These are phyloP conservation scores for Stropharia rugosoannulata DNA, from an alignment of 768 basidiomycete genomes.

Conservation along the genomic window DNA sequence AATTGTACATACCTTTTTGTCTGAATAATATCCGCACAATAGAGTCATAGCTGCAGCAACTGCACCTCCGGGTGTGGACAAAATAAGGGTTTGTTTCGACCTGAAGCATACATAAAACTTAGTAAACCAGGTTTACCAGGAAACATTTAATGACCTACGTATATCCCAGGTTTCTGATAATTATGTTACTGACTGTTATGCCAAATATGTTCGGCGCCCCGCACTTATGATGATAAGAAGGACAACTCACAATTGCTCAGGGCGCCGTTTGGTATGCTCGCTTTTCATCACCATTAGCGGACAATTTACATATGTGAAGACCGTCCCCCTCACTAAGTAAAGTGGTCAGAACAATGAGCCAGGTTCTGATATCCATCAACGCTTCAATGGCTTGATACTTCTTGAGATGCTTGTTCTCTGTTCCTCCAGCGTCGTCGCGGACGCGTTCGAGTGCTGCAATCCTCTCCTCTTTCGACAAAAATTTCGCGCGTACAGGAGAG, in stretches of 20 bases:
- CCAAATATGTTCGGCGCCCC: background rate
- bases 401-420: slow-evolving; percentile 59
- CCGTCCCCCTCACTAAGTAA: slow-evolving; percentile 44
- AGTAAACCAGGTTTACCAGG: background rate
- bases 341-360: slow-evolving; percentile 60
- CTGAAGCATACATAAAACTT: slow-evolving; percentile 22
- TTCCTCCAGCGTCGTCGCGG: slow-evolving; percentile 65
- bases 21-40: slow-evolving; percentile 64
- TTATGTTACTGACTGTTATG: slow-evolving; percentile 53
- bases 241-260: slow-evolving; percentile 55
- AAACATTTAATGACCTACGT: slow-evolving; percentile 37
- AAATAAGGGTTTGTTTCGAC: slow-evolving; percentile 58
- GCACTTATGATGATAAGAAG: background rate
- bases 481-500: slow-evolving; percentile 58
- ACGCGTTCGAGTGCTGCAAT: slow-evolving; percentile 65
- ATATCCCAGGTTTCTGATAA: slow-evolving; percentile 65
- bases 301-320: slow-evolving; percentile 2
- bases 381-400: slow-evolving; percentile 58
- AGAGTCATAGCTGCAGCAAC: slow-evolving; percentile 48
- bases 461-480: slow-evolving; percentile 57
- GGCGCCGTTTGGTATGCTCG: slow-evolving; percentile 65
- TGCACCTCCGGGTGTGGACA: slow-evolving; percentile 55
- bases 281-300: slow-evolving; percentile 25
- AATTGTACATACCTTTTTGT: slow-evolving; percentile 45
- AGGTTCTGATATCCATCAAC: slow-evolving; percentile 54